A percentile compares a stretch with the other conserved stretches of the same genome.
These are phyloP conservation scores for Ceraceosorus guamensis DNA, from an alignment of 1,284 basidiomycete genomes.

Conservation along the genomic window DNA sequence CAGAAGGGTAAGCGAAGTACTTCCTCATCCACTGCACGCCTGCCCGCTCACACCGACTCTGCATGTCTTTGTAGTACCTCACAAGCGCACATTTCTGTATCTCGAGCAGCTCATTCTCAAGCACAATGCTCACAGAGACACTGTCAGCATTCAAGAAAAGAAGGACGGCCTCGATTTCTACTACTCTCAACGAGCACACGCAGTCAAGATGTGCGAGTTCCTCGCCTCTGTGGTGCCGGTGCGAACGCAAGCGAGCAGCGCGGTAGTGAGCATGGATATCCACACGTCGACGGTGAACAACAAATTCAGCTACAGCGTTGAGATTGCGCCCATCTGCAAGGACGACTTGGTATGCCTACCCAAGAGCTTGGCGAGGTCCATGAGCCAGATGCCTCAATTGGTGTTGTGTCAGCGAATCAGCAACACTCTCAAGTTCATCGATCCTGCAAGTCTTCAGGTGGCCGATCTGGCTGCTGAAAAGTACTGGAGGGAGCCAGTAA, in stretches of 20 bases:
- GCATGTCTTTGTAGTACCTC: conserved; percentile 48
- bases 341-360: conserved; percentile 93
- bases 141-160: conserved; percentile 83
- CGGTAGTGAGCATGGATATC: conserved; percentile 83
- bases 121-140: conserved; percentile 93
- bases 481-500: conserved; percentile 87
- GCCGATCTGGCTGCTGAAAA: conserved; percentile 72
- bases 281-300: conserved; percentile 89
- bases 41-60: conserved; percentile 1
- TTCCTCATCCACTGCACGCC: conserved; percentile 1
- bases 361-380: conserved; percentile 66
- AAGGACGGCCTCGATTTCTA: conserved; percentile 95
- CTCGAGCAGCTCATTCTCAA: conserved; percentile 96
- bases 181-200: conserved; percentile 80
- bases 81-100: conserved; percentile 96
- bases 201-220: conserved; percentile 97
- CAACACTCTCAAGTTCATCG: conserved; percentile 82
- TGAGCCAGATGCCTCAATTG: conserved; percentile 81
- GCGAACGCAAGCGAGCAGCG: conserved; percentile 81
- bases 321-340: conserved; percentile 94
- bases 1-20: conserved; percentile 71
- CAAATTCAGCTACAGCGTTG: conserved; percentile 96
- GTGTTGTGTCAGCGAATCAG: conserved; percentile 83
- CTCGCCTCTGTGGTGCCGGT: conserved; percentile 78
- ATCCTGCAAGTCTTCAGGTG: conserved; percentile 75